phyloP scores from a whole-genome alignment of 768 basidiomycete genomes.

The Rossbeevera mucosa region DNA sequence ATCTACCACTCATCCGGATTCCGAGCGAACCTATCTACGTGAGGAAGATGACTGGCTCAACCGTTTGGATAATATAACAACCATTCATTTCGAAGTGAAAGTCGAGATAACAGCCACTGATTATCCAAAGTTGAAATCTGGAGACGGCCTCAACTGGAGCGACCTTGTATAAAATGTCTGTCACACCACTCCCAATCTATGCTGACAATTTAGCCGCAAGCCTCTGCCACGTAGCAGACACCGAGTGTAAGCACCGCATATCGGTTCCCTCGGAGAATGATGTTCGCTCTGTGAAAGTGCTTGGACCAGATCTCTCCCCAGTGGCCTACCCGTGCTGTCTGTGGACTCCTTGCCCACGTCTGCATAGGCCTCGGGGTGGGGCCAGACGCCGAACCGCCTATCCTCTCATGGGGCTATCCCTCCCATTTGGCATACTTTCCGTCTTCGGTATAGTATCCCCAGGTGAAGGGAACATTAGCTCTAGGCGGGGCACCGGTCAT shows the following conservation, averaged over 20 bases:
- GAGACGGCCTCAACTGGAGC: too few species aligned
- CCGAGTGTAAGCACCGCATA: constrained; percentile 66
- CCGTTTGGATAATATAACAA: too few species aligned
- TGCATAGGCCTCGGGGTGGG: constrained; percentile 26
- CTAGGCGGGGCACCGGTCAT: constrained; percentile 83
- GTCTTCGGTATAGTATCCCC: constrained; percentile 85
- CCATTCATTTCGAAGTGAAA: too few species aligned
- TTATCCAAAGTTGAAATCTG: too few species aligned
- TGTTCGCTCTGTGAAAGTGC: constrained; percentile 70
- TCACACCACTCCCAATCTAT: too few species aligned
- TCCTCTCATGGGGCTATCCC: too few species aligned
- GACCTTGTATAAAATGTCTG: too few species aligned
- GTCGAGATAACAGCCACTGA: too few species aligned
- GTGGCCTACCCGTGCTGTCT: constrained; percentile 24
- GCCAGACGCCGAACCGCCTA: too few species aligned
- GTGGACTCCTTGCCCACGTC: constrained; percentile 1
- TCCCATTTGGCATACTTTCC: constrained; percentile 72
- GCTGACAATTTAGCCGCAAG: constrained; percentile 63
- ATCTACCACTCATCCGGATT: too few species aligned
- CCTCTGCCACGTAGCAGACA: constrained; percentile 71
- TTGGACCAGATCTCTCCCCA: constrained; percentile 50
- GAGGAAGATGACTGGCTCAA: too few species aligned
- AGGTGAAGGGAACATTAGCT: constrained; percentile 67
- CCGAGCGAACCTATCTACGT: too few species aligned
- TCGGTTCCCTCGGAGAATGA: constrained; percentile 70